These are phyloP conservation scores for Botryotinia globosa DNA, from an alignment of 2,329 filamentous ascomycete species.

Conservation along the genomic window DNA sequence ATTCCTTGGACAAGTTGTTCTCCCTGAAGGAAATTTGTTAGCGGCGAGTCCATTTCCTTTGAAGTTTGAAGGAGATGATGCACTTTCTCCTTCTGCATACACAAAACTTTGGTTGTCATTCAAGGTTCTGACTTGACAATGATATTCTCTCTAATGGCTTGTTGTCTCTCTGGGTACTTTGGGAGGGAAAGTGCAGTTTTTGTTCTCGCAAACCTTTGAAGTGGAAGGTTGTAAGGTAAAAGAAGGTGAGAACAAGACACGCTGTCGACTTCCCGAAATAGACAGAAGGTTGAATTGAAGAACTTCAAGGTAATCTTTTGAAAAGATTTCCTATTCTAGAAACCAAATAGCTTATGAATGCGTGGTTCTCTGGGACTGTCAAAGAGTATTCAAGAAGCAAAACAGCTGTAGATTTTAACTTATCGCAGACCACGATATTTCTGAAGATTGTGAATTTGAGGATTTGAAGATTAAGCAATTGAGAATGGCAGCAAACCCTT, in stretches of 20 bases:
- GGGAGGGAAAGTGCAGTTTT: not conserved
- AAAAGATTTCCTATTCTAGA: not conserved
- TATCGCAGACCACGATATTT: not conserved
- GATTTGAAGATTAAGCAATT: not conserved
- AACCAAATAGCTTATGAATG: not conserved
- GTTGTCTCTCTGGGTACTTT: not conserved
- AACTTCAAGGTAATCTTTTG: not conserved
- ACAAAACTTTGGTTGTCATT: not conserved
- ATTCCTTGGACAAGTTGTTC: not conserved
- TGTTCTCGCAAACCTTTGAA: conserved; percentile 3
- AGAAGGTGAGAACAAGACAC: not conserved
- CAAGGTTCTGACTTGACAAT: not conserved
- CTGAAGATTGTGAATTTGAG: not conserved
- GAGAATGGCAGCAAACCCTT: not conserved
- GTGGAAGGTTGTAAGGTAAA: not conserved
- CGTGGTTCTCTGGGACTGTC: not conserved
- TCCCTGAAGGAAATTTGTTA: not conserved
- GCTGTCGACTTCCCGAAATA: not conserved
- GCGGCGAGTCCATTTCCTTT: not conserved
- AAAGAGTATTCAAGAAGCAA: not conserved
- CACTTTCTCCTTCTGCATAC: not conserved
- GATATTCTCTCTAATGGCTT: not conserved
- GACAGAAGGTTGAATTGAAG: not conserved
- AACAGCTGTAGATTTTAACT: not conserved
- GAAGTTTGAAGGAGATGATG: not conserved